A percentile compares a stretch with the other conserved stretches of the same genome.
Conservation (phyloP, 148 eudicot genomes). For the Fagopyrum esculentum region DNA sequence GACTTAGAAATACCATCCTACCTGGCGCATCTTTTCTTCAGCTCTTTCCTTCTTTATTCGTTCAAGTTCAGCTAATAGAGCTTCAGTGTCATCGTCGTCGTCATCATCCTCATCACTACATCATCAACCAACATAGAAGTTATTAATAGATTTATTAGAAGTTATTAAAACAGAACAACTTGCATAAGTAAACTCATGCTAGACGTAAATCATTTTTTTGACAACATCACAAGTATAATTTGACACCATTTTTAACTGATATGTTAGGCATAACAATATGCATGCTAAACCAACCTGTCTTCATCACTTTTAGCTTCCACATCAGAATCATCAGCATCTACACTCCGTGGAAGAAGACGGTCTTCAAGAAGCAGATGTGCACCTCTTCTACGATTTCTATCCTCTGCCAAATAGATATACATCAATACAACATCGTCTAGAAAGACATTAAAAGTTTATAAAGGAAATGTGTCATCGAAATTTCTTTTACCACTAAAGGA, state of each 20-base stretch:
- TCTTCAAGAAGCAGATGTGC: conserved; percentile 29
- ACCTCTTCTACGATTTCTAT: no score
- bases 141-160: not conserved
- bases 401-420: no score
- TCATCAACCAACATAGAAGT: not conserved
- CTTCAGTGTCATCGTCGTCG: conserved; percentile 22
- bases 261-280: not conserved
- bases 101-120: conserved; percentile 78
- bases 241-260: not conserved
- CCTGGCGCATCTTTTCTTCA: no score
- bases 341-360: conserved; percentile 56
- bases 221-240: not conserved
- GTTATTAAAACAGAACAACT: not conserved
- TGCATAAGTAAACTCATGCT: not conserved
- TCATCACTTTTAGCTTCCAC: conserved; percentile 69
- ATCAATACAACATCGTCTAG: no score
- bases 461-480: not conserved
- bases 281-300: conserved; percentile 42
- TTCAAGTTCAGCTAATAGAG: no score
- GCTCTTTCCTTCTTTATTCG: no score
- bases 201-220: not conserved
- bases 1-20: no score
- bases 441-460: no score
- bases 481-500: conserved; percentile 31
- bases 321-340: conserved; percentile 95